phyloP scores from a whole-genome alignment of 176 grass and related monocot genomes.

The Themeda triandra region DNA sequence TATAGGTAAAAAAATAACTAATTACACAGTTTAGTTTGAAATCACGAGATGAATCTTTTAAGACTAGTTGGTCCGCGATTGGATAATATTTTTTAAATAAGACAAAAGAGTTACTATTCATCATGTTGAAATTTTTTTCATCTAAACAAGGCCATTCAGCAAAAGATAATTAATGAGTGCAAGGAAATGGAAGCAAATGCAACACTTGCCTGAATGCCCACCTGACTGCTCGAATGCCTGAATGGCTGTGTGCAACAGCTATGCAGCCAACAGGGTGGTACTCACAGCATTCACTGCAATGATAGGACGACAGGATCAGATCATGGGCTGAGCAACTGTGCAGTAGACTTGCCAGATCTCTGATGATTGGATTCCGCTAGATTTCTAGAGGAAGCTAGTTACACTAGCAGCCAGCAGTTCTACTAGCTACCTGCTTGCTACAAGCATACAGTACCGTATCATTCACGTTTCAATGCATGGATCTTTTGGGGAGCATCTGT shows the following conservation, averaged over 20 bases:
- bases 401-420: neutral
- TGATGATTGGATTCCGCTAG: constrained; percentile 35
- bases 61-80: no score
- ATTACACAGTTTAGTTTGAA: no score
- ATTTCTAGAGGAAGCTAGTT: neutral
- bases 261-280: neutral
- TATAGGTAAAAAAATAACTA: no score
- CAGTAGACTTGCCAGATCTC: constrained; percentile 14
- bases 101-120: no score
- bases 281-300: constrained; percentile 10
- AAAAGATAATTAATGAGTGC: constrained; percentile 20
- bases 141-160: no score
- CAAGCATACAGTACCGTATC: no score
- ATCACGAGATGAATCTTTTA: no score
- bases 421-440: neutral
- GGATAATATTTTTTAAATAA: no score
- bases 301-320: constrained; percentile 10
- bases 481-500: constrained; percentile 10
- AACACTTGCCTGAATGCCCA: neutral
- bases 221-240: constrained; percentile 7
- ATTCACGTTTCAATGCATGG: neutral
- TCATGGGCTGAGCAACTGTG: constrained; percentile 7
- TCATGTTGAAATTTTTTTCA: no score
- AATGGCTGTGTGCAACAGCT: neutral
- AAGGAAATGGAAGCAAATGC: constrained; percentile 9